Evolutionary conservation across 495 filamentous ascomycete genomes (phyloP), one percentile per base, ranked within the genome.

Genomic region (Penicillium goetzii): DNA sequence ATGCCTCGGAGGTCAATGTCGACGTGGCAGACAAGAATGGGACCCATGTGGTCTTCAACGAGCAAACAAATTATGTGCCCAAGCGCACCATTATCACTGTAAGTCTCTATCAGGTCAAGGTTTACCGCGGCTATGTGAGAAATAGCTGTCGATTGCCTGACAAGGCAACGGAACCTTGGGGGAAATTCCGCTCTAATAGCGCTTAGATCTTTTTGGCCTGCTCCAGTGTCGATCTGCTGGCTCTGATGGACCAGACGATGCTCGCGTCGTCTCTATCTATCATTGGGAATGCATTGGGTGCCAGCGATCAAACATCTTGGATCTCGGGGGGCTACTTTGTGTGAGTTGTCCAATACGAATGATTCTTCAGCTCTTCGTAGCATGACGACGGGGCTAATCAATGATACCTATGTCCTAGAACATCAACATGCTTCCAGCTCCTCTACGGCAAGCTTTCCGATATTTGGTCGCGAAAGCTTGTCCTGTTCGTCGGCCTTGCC

Each of bases 351-450:
- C 50, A 1, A 6, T 25, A 49, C 3, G 10, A 49, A 12, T 49
- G 9, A 14, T 49, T 26, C 25, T n/a, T n/a, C 1, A 15, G 47
- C 14, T 28, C 47, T 3, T n/a, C 11, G 30, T 2, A 51, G n/a
- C 17, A 17, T 2, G 14, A 17, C 14, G 3, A 51, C 1, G 12
- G 8, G 14, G 25, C 47, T 51, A 30, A 51, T 15, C 14, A 51
- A 5, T 15, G 12, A 15, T 21, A 0, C n/a, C 14, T 26, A 15
- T 51, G 4, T 17, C 14, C 11, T 51, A 79, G 75, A 51, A 84
- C 84, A n/a, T 85, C 82, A 17, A 85, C 83, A 23, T 83, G 80
- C 38, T 85, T 84, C 60, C 84, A 86, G 59, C 77, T 85, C 0
- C 55, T 86, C 15, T 85, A 85, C 56, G 82, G 84, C 3, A 78